Evolutionary conservation across 495 filamentous ascomycete species (phyloP).

Genomic region (Astrothelium macrocarpum): DNA sequence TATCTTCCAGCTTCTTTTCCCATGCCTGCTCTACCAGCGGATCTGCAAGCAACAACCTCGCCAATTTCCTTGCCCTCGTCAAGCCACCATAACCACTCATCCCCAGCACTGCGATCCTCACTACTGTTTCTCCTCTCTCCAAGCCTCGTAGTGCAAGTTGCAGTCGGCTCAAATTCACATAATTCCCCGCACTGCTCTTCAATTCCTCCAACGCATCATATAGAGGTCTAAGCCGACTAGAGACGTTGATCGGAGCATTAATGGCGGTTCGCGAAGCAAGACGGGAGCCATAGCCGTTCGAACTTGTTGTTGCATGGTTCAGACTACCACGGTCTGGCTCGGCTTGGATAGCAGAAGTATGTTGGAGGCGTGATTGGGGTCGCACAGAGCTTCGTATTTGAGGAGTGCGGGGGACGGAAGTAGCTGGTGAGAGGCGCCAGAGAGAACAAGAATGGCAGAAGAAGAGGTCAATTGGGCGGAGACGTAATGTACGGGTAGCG

Average conservation of each 20-base stretch:
- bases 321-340: slow-evolving; percentile 22
- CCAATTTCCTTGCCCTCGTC: slow-evolving; percentile 46
- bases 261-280: slow-evolving; percentile 31
- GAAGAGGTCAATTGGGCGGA: slow-evolving; percentile 9
- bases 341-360: not conserved
- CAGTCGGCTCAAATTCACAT: slow-evolving; percentile 65
- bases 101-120: slow-evolving; percentile 55
- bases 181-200: slow-evolving; percentile 49
- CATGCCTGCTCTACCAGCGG: slow-evolving; percentile 57
- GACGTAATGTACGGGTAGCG: not conserved
- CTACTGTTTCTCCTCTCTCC: slow-evolving; percentile 52
- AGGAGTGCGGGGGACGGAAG: not conserved
- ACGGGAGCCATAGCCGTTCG: not conserved
- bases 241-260: slow-evolving; percentile 27
- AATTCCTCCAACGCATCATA: slow-evolving; percentile 53
- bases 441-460: slow-evolving; percentile 13
- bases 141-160: slow-evolving; percentile 72
- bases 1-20: slow-evolving; percentile 55
- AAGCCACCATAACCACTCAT: slow-evolving; percentile 13
- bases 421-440: slow-evolving; percentile 21
- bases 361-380: not conserved
- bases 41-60: slow-evolving; percentile 66
- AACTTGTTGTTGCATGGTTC: not conserved
- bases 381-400: not conserved
- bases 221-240: slow-evolving; percentile 37